phyloP scores from a whole-genome alignment of 2,329 filamentous ascomycete species.

The Cladophialophora bantiana region DNA sequence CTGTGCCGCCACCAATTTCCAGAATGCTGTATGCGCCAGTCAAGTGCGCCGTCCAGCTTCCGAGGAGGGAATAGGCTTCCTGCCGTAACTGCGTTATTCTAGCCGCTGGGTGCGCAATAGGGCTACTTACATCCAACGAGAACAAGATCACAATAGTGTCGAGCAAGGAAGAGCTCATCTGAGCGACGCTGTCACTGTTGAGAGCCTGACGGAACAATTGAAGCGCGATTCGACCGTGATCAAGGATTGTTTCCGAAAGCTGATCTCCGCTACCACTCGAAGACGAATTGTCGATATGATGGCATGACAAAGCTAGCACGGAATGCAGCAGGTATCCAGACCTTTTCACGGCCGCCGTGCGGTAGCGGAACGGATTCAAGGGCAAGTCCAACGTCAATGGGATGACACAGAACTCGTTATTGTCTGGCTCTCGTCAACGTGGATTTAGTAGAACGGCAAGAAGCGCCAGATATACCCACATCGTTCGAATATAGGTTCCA shows the following conservation, averaged over 20 bases:
- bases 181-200: conserved; percentile 9
- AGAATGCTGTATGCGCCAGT: conserved; percentile 19
- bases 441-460: background rate
- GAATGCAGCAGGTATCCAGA: conserved; percentile 22
- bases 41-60: conserved; percentile 19
- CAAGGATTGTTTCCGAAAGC: background rate
- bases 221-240: conserved; percentile 11
- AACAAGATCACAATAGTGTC: conserved; percentile 21
- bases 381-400: conserved; percentile 21
- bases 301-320: conserved; percentile 20
- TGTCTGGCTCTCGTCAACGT: conserved; percentile 11
- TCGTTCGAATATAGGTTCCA: conserved; percentile 15
- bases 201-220: conserved; percentile 20
- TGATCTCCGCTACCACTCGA: background rate
- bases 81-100: conserved; percentile 4
- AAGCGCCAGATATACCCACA: background rate
- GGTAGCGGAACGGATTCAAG: conserved; percentile 22
- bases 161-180: conserved; percentile 6
- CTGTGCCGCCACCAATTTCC: conserved; percentile 15
- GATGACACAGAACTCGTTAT: conserved; percentile 24
- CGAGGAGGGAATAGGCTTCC: conserved; percentile 17
- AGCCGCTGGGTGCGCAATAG: background rate
- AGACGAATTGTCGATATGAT: conserved; percentile 21
- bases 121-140: conserved; percentile 14
- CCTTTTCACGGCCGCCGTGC: conserved; percentile 7